These are phyloP conservation scores for Phytophthora sansomeana DNA, from an alignment of 352 stramenopile genomes.

Conservation along the genomic window DNA sequence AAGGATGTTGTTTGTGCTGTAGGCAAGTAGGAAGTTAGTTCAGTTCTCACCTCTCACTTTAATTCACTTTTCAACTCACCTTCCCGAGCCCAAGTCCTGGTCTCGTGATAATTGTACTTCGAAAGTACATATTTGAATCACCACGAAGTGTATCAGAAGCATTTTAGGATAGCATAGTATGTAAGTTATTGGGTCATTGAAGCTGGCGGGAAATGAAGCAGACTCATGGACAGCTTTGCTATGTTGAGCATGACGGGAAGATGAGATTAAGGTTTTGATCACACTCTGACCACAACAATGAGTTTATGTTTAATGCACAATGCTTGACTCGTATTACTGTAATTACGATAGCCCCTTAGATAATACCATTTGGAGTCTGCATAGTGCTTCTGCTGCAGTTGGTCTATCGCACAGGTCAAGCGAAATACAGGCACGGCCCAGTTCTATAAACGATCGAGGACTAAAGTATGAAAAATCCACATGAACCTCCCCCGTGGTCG, in stretches of 20 bases:
- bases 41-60: background rate
- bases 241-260: too few relatives aligned
- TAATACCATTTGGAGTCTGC: constrained; percentile 12
- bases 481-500: constrained; percentile 11
- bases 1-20: too few relatives aligned
- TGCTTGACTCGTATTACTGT: too few relatives aligned
- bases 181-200: too few relatives aligned
- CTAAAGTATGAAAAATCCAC: constrained; percentile 26
- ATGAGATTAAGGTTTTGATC: too few relatives aligned
- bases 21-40: background rate
- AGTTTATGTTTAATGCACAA: too few relatives aligned
- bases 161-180: too few relatives aligned
- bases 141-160: too few relatives aligned
- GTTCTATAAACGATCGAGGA: constrained; percentile 1
- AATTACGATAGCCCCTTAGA: background rate
- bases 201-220: too few relatives aligned
- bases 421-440: constrained; percentile 21
- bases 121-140: too few relatives aligned
- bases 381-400: constrained; percentile 22
- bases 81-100: background rate
- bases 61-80: background rate
- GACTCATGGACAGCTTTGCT: too few relatives aligned
- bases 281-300: too few relatives aligned
- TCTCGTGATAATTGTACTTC: background rate
- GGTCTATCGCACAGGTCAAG: constrained; percentile 12